These are phyloP conservation scores for Geotrichum aggregatum DNA, from an alignment of 1,139 yeast genomes.

Conservation along the genomic window DNA sequence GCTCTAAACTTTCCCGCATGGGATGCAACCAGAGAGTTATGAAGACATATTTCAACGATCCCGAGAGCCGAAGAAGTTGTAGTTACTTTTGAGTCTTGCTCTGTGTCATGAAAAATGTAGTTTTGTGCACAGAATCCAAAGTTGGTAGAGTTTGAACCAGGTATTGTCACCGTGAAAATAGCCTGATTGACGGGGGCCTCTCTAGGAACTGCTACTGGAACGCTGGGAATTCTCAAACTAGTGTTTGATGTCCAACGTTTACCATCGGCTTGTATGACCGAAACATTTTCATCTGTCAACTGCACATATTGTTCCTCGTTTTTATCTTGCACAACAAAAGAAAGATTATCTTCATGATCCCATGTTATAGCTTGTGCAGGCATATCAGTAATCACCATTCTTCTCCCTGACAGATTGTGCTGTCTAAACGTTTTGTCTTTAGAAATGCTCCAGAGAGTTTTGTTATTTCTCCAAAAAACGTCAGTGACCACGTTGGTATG, in stretches of 20 bases:
- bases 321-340: constrained; percentile 53
- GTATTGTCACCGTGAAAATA: constrained; percentile 32
- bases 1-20: constrained; percentile 52
- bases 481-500: constrained; percentile 53
- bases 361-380: constrained; percentile 55
- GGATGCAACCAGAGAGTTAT: constrained; percentile 59
- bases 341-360: constrained; percentile 50
- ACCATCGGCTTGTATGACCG: constrained; percentile 14
- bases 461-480: constrained; percentile 48
- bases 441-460: constrained; percentile 50
- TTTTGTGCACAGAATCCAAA: constrained; percentile 34
- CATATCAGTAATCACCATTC: constrained; percentile 52
- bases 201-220: constrained; percentile 6
- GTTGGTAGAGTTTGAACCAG: constrained; percentile 32
- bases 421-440: constrained; percentile 52
- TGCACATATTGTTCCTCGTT: constrained; percentile 19
- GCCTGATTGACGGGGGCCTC: constrained; percentile 10
- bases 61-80: constrained; percentile 41
- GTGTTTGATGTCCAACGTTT: background rate
- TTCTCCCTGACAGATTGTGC: constrained; percentile 53
- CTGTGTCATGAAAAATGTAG: constrained; percentile 30
- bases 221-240: constrained; percentile 2
- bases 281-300: constrained; percentile 11
- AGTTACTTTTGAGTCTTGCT: background rate
- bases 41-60: constrained; percentile 50